phyloP scores from a whole-genome alignment of 352 stramenopile species.

The Plasmopara viticola region DNA sequence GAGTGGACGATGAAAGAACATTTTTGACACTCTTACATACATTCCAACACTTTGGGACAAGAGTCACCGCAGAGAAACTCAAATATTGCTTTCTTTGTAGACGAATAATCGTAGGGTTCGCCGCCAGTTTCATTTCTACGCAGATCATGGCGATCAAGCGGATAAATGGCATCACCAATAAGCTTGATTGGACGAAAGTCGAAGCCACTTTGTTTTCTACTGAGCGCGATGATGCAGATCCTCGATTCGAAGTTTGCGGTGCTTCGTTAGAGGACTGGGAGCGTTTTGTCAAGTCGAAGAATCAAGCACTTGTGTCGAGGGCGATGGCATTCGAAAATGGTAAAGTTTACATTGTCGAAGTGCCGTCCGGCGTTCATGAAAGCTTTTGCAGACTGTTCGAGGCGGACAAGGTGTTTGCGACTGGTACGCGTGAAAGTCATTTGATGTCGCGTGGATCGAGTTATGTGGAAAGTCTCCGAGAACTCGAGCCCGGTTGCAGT shows the following conservation, averaged over 20 bases:
- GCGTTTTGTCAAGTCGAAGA: neutral
- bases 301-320: neutral
- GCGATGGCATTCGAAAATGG: neutral
- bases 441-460: neutral
- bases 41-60: too few relatives aligned
- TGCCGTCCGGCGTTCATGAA: neutral
- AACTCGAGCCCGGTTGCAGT: neutral
- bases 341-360: neutral
- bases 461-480: neutral
- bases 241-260: neutral
- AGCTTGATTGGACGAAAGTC: neutral
- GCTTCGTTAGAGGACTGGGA: neutral
- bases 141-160: neutral
- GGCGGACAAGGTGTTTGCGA: neutral
- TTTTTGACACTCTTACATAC: too few relatives aligned
- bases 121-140: too few relatives aligned
- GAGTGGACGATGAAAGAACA: too few relatives aligned
- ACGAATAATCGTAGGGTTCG: too few relatives aligned
- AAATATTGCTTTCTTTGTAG: too few relatives aligned
- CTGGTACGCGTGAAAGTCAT: neutral
- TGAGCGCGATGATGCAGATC: neutral
- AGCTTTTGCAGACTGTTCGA: neutral
- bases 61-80: too few relatives aligned
- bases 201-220: neutral
- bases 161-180: neutral